Evolutionary conservation across 2,329 filamentous ascomycete genomes (phyloP).

Genomic region (Claviceps purpurea): DNA sequence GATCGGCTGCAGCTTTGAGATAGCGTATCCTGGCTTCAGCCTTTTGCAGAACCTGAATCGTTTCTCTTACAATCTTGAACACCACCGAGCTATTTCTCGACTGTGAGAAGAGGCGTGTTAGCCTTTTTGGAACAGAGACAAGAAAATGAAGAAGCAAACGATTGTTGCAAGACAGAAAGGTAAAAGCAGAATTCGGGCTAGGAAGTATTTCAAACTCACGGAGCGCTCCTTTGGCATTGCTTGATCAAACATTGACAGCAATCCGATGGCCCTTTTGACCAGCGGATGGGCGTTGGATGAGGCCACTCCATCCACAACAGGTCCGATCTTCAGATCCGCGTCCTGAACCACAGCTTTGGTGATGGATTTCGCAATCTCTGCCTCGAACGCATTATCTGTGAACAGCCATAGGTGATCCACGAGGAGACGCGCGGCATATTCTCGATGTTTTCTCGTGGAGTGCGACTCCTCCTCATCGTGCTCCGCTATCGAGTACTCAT

Average conservation of each 20-base stretch:
- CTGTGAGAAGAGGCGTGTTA: constrained; percentile 6
- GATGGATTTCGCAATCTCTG: constrained; percentile 41
- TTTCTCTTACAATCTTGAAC: constrained; percentile 72
- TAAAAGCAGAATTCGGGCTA: no score
- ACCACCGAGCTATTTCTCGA: constrained; percentile 40
- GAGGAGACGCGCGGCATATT: constrained; percentile 41
- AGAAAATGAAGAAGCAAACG: background rate
- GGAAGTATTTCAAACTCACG: constrained; percentile 25
- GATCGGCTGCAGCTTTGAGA: constrained; percentile 49
- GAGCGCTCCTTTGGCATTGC: constrained; percentile 51
- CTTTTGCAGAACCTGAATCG: constrained; percentile 67
- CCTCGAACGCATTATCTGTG: constrained; percentile 39
- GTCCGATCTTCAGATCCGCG: constrained; percentile 36
- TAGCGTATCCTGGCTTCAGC: constrained; percentile 60
- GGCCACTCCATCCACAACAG: constrained; percentile 32
- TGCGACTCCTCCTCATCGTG: constrained; percentile 44
- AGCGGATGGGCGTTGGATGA: constrained; percentile 46
- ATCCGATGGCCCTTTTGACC: constrained; percentile 43
- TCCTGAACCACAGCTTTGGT: constrained; percentile 32
- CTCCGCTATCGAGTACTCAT: constrained; percentile 43
- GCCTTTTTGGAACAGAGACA: background rate
- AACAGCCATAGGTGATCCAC: constrained; percentile 45
- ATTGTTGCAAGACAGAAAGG: no score
- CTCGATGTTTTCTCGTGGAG: constrained; percentile 39
- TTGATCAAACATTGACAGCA: constrained; percentile 49